phyloP scores from a whole-genome alignment of 495 filamentous ascomycete species.

The Penicillium samsonianum region DNA sequence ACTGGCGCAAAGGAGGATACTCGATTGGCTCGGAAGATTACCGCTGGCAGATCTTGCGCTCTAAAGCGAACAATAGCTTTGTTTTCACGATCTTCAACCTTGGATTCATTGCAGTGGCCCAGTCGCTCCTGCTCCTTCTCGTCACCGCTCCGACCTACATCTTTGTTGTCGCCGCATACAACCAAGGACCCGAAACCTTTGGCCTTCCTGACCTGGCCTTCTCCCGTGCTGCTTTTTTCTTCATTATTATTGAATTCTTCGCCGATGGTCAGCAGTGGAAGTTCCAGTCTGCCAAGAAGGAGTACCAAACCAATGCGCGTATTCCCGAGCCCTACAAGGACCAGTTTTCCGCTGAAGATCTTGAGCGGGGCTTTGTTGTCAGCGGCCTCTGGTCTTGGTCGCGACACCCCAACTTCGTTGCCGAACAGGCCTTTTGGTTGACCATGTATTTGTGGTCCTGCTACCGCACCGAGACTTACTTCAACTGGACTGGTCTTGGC shows the following conservation, averaged over 20 bases:
- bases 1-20: conserved; percentile 96
- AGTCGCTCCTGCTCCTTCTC: conserved; percentile 67
- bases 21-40: conserved; percentile 88
- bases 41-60: conserved; percentile 68
- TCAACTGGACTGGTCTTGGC: conserved; percentile 80
- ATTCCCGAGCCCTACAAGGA: conserved; percentile 54
- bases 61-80: conserved; percentile 50
- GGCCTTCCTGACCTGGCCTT: conserved; percentile 66
- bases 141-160: conserved; percentile 82
- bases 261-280: conserved; percentile 95
- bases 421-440: conserved; percentile 92
- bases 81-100: conserved; percentile 85
- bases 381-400: conserved; percentile 82
- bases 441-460: conserved; percentile 83
- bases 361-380: conserved; percentile 89
- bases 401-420: conserved; percentile 91
- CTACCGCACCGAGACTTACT: conserved; percentile 64
- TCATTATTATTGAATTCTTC: conserved; percentile 74
- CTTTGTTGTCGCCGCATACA: conserved; percentile 61
- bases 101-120: conserved; percentile 80
- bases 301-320: conserved; percentile 71
- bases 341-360: conserved; percentile 62
- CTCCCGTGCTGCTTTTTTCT: conserved; percentile 63
- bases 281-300: conserved; percentile 78
- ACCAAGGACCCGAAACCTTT: conserved; percentile 42